phyloP scores from a whole-genome alignment of 345 rosid genomes.

The Physaria fendleri region DNA sequence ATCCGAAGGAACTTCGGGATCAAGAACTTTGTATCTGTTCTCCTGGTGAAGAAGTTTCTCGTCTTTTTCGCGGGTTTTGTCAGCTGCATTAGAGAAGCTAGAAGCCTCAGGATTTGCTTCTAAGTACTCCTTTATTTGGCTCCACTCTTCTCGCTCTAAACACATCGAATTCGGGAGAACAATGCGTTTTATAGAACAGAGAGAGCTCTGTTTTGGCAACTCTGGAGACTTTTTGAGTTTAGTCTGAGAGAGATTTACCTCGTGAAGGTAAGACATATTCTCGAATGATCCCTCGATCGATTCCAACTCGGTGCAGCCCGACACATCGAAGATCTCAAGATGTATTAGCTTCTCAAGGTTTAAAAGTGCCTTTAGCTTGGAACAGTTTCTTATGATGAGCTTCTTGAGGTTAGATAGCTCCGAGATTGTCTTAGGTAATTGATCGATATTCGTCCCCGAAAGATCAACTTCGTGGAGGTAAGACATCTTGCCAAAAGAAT shows the following conservation, averaged over 20 bases:
- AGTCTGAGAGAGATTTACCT: conserved; percentile 39
- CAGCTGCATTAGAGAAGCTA: background rate
- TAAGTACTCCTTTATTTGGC: background rate
- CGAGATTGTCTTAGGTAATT: conserved; percentile 4
- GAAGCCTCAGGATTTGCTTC: background rate
- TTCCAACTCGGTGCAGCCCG: background rate
- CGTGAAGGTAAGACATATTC: conserved; percentile 25
- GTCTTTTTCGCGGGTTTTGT: background rate
- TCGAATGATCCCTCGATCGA: conserved; percentile 30
- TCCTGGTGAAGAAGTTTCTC: background rate
- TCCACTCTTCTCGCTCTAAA: background rate
- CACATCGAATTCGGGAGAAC: conserved; percentile 7
- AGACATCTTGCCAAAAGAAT: conserved; percentile 14
- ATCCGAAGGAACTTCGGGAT: conserved; percentile 5
- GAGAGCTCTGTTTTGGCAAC: conserved; percentile 12
- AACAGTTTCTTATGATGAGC: conserved; percentile 16
- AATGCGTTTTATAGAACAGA: conserved; percentile 5
- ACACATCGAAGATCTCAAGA: conserved; percentile 24
- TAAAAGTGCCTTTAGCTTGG: background rate
- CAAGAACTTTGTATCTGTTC: conserved; percentile 11
- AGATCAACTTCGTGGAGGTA: conserved; percentile 18
- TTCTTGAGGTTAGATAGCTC: conserved; percentile 13
- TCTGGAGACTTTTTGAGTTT: conserved; percentile 25
- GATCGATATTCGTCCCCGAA: conserved; percentile 5
- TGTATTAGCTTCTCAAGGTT: conserved; percentile 7